Evolutionary conservation across 176 grass and related monocot species (phyloP).

Genomic region (Zizania latifolia): DNA sequence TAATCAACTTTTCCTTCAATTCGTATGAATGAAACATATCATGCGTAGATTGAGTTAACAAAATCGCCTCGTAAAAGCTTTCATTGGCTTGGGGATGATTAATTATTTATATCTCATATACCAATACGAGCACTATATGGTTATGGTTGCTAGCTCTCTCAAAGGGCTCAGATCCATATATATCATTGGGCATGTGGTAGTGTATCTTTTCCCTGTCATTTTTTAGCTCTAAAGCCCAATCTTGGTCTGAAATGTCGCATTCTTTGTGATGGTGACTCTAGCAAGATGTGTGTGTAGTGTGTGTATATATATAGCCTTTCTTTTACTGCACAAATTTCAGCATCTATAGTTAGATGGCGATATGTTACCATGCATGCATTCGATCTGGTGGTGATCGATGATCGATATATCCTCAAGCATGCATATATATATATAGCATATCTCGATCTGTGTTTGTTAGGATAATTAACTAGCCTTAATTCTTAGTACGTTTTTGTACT

Average conservation of each 20-base stretch:
- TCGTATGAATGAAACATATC: background rate
- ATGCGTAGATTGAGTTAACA: background rate
- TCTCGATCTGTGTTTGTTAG: no score
- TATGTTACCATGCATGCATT: background rate
- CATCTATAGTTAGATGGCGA: background rate
- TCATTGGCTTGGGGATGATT: background rate
- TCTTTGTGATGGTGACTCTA: background rate
- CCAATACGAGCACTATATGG: background rate
- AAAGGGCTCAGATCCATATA: background rate
- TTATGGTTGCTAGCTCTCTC: background rate
- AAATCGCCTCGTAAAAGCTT: background rate
- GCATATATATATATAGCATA: no score
- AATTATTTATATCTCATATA: background rate
- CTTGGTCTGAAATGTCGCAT: constrained; percentile 20
- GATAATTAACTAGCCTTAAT: no score
- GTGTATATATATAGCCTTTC: background rate
- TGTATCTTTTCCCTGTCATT: background rate
- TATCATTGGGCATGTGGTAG: background rate
- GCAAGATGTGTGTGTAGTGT: no score
- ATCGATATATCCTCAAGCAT: background rate
- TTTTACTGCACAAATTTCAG: constrained; percentile 23
- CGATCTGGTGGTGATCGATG: background rate
- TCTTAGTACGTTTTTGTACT: no score
- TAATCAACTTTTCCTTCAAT: background rate
- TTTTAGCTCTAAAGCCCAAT: background rate